Percentiles rank a stretch among this genome's conserved stretches.
Conservation (phyloP, 805 yeast species). For the Candida manassasensis region DNA sequence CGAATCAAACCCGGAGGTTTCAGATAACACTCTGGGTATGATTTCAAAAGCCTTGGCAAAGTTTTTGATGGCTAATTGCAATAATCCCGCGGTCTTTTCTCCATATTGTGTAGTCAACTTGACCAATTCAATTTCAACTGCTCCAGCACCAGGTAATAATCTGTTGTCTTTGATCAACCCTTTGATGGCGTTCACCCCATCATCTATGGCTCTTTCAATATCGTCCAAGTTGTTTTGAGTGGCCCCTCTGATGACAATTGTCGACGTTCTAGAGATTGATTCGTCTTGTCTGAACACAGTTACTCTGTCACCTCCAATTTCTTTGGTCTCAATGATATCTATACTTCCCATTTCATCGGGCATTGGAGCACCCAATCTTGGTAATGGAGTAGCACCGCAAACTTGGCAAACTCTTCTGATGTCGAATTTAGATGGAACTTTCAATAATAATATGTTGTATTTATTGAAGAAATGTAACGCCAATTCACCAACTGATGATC, state of each 20-base stretch:
- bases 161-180: constrained; percentile 77
- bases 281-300: constrained; percentile 82
- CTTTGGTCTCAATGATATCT: constrained; percentile 84
- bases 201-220: constrained; percentile 95
- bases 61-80: constrained; percentile 90
- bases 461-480: constrained; percentile 91
- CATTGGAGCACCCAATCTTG: constrained; percentile 90
- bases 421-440: constrained; percentile 92
- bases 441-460: constrained; percentile 76
- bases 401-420: constrained; percentile 91
- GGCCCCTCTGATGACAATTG: constrained; percentile 93
- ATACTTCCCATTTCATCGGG: constrained; percentile 90
- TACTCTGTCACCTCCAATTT: constrained; percentile 96
- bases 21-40: constrained; percentile 87
- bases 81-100: constrained; percentile 87
- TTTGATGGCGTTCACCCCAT: constrained; percentile 89
- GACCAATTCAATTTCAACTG: constrained; percentile 84
- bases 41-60: constrained; percentile 94
- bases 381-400: constrained; percentile 95
- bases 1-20: constrained; percentile 89
- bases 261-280: constrained; percentile 73
- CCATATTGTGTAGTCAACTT: constrained; percentile 77
- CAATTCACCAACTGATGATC: constrained; percentile 87
- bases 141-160: constrained; percentile 94
- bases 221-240: constrained; percentile 92